Conservation (phyloP, 1,284 basidiomycete species). For the Apiotrichum mycotoxinovorans region DNA sequence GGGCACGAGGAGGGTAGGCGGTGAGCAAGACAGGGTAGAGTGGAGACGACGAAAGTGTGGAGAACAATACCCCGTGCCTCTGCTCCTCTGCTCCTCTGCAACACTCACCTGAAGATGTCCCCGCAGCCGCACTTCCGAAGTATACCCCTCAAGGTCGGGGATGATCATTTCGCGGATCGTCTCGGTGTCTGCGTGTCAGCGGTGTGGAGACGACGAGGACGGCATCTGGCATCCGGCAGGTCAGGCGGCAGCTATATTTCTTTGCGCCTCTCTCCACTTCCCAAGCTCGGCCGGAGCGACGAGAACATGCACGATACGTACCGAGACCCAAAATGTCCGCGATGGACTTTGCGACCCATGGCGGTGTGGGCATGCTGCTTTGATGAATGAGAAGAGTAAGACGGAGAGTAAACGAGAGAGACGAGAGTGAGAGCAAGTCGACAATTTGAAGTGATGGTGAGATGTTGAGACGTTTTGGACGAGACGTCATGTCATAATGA, state of each 20-base stretch:
- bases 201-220: background rate
- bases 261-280: too few species aligned
- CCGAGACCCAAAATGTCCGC: slow-evolving; percentile 38
- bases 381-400: too few species aligned
- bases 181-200: slow-evolving; percentile 37
- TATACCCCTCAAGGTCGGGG: slow-evolving; percentile 41
- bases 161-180: slow-evolving; percentile 41
- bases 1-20: background rate
- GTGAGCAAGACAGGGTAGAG: too few species aligned
- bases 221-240: too few species aligned
- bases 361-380: slow-evolving; percentile 21
- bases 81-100: too few species aligned
- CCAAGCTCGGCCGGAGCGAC: too few species aligned
- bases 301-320: too few species aligned
- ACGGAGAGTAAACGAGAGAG: background rate
- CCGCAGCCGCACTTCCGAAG: slow-evolving; percentile 31
- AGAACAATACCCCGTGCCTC: too few species aligned
- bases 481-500: background rate
- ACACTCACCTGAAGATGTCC: slow-evolving; percentile 39
- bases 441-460: background rate
- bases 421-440: background rate
- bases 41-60: too few species aligned
- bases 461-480: background rate
- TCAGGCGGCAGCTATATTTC: too few species aligned
- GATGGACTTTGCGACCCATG: slow-evolving; percentile 42